These are phyloP conservation scores for Megacollybia platyphylla DNA, from an alignment of 1,284 basidiomycete species.

Conservation along the genomic window DNA sequence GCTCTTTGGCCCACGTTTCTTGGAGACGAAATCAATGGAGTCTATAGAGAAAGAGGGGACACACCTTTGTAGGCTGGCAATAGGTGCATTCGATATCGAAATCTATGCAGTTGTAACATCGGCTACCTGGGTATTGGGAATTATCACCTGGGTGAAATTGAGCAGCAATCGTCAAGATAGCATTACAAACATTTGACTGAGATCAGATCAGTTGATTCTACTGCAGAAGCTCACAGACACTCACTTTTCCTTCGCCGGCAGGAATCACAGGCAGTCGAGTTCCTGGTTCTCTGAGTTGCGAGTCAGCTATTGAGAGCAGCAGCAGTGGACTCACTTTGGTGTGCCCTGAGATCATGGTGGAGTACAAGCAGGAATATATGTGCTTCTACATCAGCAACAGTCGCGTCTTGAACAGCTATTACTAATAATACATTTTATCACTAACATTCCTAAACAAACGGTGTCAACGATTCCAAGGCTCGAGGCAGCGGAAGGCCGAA, in stretches of 20 bases:
- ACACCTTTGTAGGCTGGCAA: conserved; percentile 41
- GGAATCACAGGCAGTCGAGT: not conserved
- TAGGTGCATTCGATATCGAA: conserved; percentile 56
- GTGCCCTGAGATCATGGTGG: no score
- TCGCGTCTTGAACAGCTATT: no score
- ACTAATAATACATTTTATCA: no score
- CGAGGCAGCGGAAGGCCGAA: no score
- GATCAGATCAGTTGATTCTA: not conserved
- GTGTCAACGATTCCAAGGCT: no score
- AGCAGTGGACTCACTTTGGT: no score
- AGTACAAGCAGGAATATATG: no score
- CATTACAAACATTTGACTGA: conserved; percentile 39
- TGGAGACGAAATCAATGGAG: not conserved
- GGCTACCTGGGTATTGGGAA: conserved; percentile 35
- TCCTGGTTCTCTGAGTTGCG: no score
- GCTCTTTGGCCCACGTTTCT: no score
- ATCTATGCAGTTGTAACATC: conserved; percentile 57
- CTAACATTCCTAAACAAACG: no score
- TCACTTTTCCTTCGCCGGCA: conserved; percentile 4
- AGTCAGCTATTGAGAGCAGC: no score
- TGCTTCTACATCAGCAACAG: no score
- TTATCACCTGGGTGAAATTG: conserved; percentile 27
- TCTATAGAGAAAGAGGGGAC: not conserved
- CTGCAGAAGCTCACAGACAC: not conserved
- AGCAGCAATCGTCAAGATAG: not conserved